phyloP scores from a whole-genome alignment of 768 basidiomycete genomes.

The Pisolithus orientalis region DNA sequence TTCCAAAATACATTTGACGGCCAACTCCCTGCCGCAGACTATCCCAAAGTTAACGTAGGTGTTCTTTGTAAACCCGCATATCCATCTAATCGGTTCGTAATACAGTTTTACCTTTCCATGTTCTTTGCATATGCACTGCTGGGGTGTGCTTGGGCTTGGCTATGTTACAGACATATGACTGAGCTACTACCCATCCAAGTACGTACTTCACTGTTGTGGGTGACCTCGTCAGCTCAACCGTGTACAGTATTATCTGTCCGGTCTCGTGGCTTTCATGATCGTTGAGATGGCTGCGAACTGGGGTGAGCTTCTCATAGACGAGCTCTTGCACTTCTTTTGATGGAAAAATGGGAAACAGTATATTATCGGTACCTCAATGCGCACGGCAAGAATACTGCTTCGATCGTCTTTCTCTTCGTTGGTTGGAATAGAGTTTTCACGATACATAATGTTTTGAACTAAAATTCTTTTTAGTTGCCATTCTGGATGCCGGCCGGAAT shows the following conservation, averaged over 20 bases:
- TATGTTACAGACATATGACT: slow-evolving; percentile 73
- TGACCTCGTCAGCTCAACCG: slow-evolving; percentile 1
- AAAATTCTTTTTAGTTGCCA: slow-evolving; percentile 57
- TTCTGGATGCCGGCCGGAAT: slow-evolving; percentile 91
- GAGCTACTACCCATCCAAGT: slow-evolving; percentile 90
- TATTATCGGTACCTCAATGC: slow-evolving; percentile 96
- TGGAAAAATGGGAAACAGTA: slow-evolving; percentile 32
- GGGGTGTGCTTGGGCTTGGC: slow-evolving; percentile 71
- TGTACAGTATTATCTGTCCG: slow-evolving; percentile 81
- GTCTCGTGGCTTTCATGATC: slow-evolving; percentile 77
- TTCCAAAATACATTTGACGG: slow-evolving; percentile 90
- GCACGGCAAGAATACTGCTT: slow-evolving; percentile 64
- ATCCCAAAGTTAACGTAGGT: slow-evolving; percentile 92
- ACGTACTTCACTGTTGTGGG: slow-evolving; percentile 9
- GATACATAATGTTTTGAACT: not conserved
- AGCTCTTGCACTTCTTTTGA: slow-evolving; percentile 5
- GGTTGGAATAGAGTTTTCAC: slow-evolving; percentile 40
- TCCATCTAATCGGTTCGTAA: not conserved
- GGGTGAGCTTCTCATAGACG: slow-evolving; percentile 40
- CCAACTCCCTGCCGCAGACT: slow-evolving; percentile 85
- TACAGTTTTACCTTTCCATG: slow-evolving; percentile 83
- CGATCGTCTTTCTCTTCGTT: slow-evolving; percentile 89
- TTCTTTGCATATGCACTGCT: slow-evolving; percentile 71
- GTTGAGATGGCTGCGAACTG: slow-evolving; percentile 94
- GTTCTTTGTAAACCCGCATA: not conserved